A percentile compares a stretch with the other conserved stretches of the same genome.
These are phyloP conservation scores for Umbelopsis vinacea DNA, from an alignment of 192 early-diverging fungal genomes.

Conservation along the genomic window DNA sequence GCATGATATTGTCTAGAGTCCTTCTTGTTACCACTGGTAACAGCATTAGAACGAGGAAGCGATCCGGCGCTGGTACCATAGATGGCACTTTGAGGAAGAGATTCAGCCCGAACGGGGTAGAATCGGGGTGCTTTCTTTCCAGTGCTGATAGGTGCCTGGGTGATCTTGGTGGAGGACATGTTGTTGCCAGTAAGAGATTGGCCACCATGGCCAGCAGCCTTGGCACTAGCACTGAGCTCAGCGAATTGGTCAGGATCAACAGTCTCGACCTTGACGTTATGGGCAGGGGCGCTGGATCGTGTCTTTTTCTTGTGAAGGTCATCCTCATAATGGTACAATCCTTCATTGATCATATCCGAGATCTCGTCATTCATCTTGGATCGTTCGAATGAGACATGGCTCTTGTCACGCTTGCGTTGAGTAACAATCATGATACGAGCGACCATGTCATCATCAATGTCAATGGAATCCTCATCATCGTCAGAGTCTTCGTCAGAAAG, in stretches of 20 bases:
- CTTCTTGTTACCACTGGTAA: slow-evolving; percentile 45
- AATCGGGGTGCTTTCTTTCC: slow-evolving; percentile 55
- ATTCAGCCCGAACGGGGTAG: slow-evolving; percentile 52
- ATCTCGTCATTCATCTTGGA: slow-evolving; percentile 80
- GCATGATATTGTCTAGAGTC: slow-evolving; percentile 71
- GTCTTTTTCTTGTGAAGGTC: slow-evolving; percentile 59
- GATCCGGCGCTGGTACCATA: slow-evolving; percentile 24
- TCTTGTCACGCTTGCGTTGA: slow-evolving; percentile 72
- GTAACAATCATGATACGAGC: slow-evolving; percentile 92
- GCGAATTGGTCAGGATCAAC: slow-evolving; percentile 64
- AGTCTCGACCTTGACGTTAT: slow-evolving; percentile 62
- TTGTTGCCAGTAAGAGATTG: slow-evolving; percentile 29
- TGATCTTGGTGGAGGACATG: slow-evolving; percentile 20
- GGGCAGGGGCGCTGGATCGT: slow-evolving; percentile 34
- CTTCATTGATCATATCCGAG: slow-evolving; percentile 94
- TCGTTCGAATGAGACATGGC: slow-evolving; percentile 79
- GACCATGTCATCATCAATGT: slow-evolving; percentile 90
- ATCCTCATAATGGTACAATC: slow-evolving; percentile 88
- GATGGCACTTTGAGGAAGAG: slow-evolving; percentile 30
- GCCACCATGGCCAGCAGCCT: slow-evolving; percentile 36
- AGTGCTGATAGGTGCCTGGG: slow-evolving; percentile 28
- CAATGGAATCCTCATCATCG: slow-evolving; percentile 75
- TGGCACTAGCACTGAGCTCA: slow-evolving; percentile 46
- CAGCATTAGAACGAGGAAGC: slow-evolving; percentile 24
- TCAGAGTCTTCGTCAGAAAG: slow-evolving; percentile 52